These are phyloP conservation scores for Eucalyptus globulus DNA, from an alignment of 345 rosid genomes.

Conservation along the genomic window DNA sequence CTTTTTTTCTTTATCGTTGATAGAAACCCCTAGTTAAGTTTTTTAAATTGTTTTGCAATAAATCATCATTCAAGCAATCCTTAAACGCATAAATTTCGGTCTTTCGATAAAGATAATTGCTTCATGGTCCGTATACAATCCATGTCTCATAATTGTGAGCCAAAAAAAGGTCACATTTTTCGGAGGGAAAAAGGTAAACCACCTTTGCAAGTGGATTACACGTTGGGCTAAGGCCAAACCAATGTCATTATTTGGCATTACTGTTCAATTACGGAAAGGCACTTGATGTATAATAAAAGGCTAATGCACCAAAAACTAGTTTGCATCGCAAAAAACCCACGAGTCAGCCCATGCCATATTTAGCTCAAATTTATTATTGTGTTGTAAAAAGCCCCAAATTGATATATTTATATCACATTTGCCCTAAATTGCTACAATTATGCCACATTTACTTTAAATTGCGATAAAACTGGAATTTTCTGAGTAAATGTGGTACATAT, in stretches of 20 bases:
- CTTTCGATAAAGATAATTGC: background rate
- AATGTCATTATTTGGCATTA: background rate
- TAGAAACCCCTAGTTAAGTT: background rate
- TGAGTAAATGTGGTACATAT: too few species aligned
- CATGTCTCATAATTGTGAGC: background rate
- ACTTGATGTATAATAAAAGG: background rate
- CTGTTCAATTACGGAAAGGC: background rate
- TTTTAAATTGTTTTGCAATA: background rate
- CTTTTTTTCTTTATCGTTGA: too few species aligned
- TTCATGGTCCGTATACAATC: background rate
- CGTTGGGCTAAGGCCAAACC: background rate
- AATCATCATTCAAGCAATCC: background rate
- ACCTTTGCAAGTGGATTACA: background rate
- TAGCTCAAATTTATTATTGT: too few species aligned
- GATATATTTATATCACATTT: too few species aligned
- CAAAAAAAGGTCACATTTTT: too few species aligned
- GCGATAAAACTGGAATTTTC: too few species aligned
- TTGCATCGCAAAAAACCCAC: rapidly evolving
- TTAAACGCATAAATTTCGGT: too few species aligned
- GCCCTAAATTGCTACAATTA: too few species aligned
- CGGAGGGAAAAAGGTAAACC: background rate
- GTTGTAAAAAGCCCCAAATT: too few species aligned
- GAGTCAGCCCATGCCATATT: too few species aligned
- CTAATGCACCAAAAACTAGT: background rate
- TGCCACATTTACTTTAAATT: too few species aligned